A percentile compares a stretch with the other conserved stretches of the same genome.
These are phyloP conservation scores for Schizosaccharomyces octosporus DNA, from an alignment of 805 yeast genomes.

Conservation along the genomic window DNA sequence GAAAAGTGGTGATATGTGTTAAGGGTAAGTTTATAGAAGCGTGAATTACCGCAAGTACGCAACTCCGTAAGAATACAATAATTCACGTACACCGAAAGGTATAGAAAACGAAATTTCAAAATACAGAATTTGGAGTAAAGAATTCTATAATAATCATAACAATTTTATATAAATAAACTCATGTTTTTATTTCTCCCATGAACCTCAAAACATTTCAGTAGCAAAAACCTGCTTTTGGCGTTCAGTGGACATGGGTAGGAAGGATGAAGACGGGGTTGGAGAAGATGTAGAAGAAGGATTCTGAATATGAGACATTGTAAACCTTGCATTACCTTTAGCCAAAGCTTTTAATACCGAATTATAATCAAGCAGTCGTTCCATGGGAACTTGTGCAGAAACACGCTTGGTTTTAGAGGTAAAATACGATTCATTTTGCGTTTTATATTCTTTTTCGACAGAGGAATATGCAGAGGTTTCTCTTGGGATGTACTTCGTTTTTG, in stretches of 20 bases:
- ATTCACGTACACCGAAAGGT: background rate
- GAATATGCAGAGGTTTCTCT: constrained; percentile 28
- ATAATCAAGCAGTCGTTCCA: constrained; percentile 79
- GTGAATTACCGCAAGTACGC: background rate
- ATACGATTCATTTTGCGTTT: constrained; percentile 13
- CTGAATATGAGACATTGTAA: constrained; percentile 16
- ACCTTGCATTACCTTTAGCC: constrained; percentile 74
- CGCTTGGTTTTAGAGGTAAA: constrained; percentile 12
- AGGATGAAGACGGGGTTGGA: background rate
- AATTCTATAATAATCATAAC: background rate
- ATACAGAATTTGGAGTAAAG: background rate
- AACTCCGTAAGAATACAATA: background rate
- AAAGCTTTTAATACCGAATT: constrained; percentile 49
- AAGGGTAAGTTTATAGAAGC: background rate
- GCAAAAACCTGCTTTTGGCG: background rate
- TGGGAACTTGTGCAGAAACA: constrained; percentile 60
- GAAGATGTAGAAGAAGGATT: background rate
- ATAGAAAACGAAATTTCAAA: background rate
- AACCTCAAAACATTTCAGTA: background rate
- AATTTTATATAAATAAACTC: background rate
- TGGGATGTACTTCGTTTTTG: background rate
- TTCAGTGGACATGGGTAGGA: background rate
- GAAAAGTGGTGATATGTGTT: background rate
- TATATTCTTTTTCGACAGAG: constrained; percentile 23
- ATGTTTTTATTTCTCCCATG: background rate